These are phyloP conservation scores for Ascoidea rubescens DNA, from an alignment of 805 yeast genomes.

Conservation along the genomic window DNA sequence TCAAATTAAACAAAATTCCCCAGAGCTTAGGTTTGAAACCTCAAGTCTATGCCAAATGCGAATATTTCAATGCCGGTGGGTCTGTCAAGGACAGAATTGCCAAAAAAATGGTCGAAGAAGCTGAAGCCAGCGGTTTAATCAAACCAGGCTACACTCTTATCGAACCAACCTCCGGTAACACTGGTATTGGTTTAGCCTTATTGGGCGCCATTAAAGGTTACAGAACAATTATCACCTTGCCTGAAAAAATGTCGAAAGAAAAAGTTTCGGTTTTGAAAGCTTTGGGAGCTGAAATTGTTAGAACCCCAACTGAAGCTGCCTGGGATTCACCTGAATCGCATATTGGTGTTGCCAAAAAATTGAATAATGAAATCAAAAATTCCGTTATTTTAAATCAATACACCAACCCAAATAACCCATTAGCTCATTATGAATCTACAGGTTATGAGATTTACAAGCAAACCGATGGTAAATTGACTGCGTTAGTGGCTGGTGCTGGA, in stretches of 20 bases:
- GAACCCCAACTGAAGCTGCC: conserved; percentile 88
- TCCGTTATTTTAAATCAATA: conserved; percentile 79
- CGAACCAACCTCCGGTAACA: conserved; percentile 86
- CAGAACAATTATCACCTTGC: conserved; percentile 75
- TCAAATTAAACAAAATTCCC: conserved; percentile 62
- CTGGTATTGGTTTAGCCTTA: conserved; percentile 82
- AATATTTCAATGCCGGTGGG: conserved; percentile 80
- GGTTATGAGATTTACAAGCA: conserved; percentile 81
- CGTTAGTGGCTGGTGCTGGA: conserved; percentile 84
- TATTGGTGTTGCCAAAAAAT: conserved; percentile 72
- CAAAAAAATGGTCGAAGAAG: conserved; percentile 73
- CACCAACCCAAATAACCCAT: conserved; percentile 63
- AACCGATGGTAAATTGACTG: conserved; percentile 54
- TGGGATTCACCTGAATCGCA: conserved; percentile 89
- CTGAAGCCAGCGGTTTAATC: conserved; percentile 62
- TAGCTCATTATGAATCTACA: conserved; percentile 74
- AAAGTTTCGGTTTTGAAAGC: conserved; percentile 81
- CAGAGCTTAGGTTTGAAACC: conserved; percentile 67
- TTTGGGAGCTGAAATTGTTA: conserved; percentile 77
- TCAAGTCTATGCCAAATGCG: conserved; percentile 57
- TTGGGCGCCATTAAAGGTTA: conserved; percentile 82
- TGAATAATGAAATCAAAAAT: conserved; percentile 74
- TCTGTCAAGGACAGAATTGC: conserved; percentile 86
- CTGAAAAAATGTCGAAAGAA: conserved; percentile 87
- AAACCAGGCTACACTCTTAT: conserved; percentile 79